These are phyloP conservation scores for Colletotrichum neosansevieriae DNA, from an alignment of 2,329 filamentous ascomycete species.

Conservation along the genomic window DNA sequence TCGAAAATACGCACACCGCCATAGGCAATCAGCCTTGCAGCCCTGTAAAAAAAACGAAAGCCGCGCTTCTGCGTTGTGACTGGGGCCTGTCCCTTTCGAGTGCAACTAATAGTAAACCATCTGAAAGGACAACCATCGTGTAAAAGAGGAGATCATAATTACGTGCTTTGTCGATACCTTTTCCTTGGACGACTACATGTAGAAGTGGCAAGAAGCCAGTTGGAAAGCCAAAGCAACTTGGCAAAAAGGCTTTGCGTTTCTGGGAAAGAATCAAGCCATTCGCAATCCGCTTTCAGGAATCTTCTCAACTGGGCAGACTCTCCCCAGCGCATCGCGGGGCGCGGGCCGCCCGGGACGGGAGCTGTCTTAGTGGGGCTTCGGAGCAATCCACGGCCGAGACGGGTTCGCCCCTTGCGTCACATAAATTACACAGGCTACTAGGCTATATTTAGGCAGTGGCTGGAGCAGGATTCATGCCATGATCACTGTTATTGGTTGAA, in stretches of 20 bases:
- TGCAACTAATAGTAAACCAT: no score
- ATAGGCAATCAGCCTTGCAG: not conserved
- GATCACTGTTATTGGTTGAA: not conserved
- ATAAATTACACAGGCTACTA: slow-evolving; percentile 1
- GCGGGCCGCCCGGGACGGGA: slow-evolving; percentile 1
- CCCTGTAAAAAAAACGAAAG: not conserved
- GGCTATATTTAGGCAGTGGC: not conserved
- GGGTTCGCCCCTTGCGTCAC: not conserved
- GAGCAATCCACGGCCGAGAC: not conserved
- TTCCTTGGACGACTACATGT: no score
- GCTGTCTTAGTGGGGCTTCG: not conserved
- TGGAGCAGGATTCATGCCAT: not conserved
- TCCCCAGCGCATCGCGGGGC: not conserved
- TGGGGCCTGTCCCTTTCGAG: not conserved
- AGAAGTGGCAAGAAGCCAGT: not conserved
- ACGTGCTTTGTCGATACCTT: no score
- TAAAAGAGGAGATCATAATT: no score
- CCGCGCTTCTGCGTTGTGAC: not conserved
- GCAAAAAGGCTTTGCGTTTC: not conserved
- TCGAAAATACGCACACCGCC: slow-evolving; percentile 8
- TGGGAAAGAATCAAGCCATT: not conserved
- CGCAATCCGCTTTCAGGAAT: not conserved
- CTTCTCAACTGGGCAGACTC: not conserved
- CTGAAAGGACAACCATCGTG: no score
- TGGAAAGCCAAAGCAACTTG: not conserved